These are phyloP conservation scores for Aphanoascus verrucosus DNA, from an alignment of 2,329 filamentous ascomycete genomes.

Conservation along the genomic window DNA sequence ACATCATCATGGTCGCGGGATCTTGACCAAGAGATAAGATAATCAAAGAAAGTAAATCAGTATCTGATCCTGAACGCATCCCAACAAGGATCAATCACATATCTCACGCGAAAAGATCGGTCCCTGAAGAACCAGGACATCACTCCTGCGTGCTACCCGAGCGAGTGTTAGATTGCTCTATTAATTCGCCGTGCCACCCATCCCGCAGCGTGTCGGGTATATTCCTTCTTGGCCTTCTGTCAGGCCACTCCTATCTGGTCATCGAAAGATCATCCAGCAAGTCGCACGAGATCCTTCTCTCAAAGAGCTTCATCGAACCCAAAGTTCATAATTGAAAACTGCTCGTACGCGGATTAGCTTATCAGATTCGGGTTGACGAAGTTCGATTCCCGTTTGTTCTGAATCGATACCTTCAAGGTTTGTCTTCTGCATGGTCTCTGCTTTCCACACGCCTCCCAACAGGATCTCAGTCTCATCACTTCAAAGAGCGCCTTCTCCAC, in stretches of 20 bases:
- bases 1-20: neutral
- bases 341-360: neutral
- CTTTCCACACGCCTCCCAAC: neutral
- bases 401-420: neutral
- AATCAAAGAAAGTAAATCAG: conserved; percentile 1
- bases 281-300: neutral
- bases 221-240: conserved; percentile 4
- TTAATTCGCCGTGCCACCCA: neutral
- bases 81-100: conserved; percentile 4
- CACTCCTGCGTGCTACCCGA: neutral
- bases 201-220: neutral
- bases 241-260: conserved; percentile 8
- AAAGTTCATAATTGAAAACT: neutral
- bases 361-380: neutral
- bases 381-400: neutral
- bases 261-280: neutral
- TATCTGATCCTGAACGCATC: conserved; percentile 3
- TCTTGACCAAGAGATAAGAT: conserved; percentile 10
- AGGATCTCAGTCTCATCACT: neutral
- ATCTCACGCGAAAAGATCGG: neutral
- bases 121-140: neutral
- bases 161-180: neutral
- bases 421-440: neutral
- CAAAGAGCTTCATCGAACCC: neutral
- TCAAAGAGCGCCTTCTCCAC: neutral